Base-by-base conservation (phyloP, 2,329 filamentous ascomycete species). In the Epichloe sylvatica region DNA sequence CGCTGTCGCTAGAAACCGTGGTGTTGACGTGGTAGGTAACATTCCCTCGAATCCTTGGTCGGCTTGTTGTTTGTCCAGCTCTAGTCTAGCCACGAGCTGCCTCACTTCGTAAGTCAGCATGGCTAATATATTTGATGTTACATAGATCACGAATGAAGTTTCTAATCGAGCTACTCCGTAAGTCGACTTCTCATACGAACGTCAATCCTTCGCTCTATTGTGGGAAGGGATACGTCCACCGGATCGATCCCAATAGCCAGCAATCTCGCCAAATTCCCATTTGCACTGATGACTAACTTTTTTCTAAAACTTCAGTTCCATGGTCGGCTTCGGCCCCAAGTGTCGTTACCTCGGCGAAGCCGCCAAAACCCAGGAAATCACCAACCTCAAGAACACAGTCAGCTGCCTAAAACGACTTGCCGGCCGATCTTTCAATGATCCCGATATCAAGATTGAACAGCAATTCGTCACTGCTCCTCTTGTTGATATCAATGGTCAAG, bases 301-400 rank as follows among this genome's bases (percentile, higher is more conserved):
- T 6, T 11, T 34, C 21, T 30, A n/a, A n/a, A n/a, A 43, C 49
- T 49, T 49, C 62, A 94, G 90, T 54, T 89, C 92, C 55, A 77
- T 98, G 57, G 92, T 98, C 62, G 90, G 88, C 63, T 98, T 98
- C 70, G 88, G 89, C 53, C 84, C 88, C 67, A 95, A 94, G 74
- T 83, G 80, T 69, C 86, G 92, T 74, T 94, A 94, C 68, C 79
- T 98, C 57, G 92, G 92, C 58, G 92, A 98, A 75, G 71, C 86
- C 51, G 92, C 92, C 59, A 97, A 97, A 81, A 97, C 91, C 59
- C 91, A 96, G 74, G 92, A 98, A 73, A 94, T 95, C 67, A 95
- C 91, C 64, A 98, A 98, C 77, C 81, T 97, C 64, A 98, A 97
- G 77, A 98, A 98, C 79, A 98, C 92, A 59, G 86, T 98, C 72